phyloP scores from a whole-genome alignment of 306 rosid genomes.

The Nissolia schottii region DNA sequence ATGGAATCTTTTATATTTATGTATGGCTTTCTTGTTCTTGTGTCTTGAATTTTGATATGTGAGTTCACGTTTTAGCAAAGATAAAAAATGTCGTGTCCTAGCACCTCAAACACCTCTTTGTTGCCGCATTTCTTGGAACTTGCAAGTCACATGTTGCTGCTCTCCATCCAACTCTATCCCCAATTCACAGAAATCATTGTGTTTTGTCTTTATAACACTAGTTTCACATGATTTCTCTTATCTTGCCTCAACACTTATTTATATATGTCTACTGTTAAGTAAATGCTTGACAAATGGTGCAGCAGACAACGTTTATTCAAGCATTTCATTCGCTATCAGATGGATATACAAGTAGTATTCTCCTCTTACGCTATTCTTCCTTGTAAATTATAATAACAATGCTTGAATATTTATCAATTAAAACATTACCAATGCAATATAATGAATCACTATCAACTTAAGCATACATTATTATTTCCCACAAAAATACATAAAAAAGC shows the following conservation, averaged over 20 bases:
- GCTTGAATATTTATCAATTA: background rate
- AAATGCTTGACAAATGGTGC: background rate
- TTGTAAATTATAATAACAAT: background rate
- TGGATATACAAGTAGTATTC: too few relatives aligned
- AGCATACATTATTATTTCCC: background rate
- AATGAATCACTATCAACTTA: background rate
- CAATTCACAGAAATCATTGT: background rate
- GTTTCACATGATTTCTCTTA: background rate
- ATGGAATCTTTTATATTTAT: conserved; percentile 2
- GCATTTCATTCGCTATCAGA: background rate
- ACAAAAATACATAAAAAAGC: background rate
- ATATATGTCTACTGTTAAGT: background rate
- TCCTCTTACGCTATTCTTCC: too few relatives aligned
- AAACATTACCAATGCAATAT: background rate
- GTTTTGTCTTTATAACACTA: background rate
- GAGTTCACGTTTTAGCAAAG: conserved; percentile 9
- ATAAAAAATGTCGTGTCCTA: background rate
- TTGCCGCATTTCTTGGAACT: background rate
- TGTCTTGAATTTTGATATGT: background rate
- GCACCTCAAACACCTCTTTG: background rate
- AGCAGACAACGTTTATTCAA: background rate
- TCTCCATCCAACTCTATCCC: background rate
- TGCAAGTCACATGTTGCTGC: background rate
- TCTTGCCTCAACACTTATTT: background rate
- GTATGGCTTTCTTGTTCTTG: too few relatives aligned